Percentiles rank a stretch among this genome's conserved stretches.
Evolutionary conservation across 1,284 basidiomycete species (phyloP).

Genomic region (Meripilus lineatus): DNA sequence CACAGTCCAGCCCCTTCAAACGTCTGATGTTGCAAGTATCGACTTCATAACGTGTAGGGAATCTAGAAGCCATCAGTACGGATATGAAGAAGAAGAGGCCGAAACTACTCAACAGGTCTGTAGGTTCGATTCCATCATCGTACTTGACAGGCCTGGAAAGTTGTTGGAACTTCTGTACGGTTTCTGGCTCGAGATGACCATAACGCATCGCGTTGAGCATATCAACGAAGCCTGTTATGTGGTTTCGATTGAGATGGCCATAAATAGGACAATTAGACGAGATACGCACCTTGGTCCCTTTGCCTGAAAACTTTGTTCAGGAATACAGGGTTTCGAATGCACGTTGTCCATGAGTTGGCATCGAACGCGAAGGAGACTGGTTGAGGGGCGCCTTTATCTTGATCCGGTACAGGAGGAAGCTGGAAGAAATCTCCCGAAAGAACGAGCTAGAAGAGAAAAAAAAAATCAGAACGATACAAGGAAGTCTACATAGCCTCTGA

Average conservation of each 20-base stretch:
- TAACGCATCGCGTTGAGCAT: slow-evolving; percentile 73
- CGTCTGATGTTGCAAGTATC: slow-evolving; percentile 49
- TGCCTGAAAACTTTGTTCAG: slow-evolving; percentile 39
- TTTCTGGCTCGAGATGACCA: slow-evolving; percentile 40
- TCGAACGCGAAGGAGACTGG: slow-evolving; percentile 59
- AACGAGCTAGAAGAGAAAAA: slow-evolving; percentile 43
- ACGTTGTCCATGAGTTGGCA: slow-evolving; percentile 52
- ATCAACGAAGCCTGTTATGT: slow-evolving; percentile 47
- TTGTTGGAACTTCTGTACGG: slow-evolving; percentile 49
- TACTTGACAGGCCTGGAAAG: slow-evolving; percentile 59
- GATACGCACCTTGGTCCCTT: slow-evolving; percentile 44
- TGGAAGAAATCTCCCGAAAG: slow-evolving; percentile 77
- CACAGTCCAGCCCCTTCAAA: slow-evolving; percentile 29
- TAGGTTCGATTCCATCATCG: slow-evolving; percentile 73
- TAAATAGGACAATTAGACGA: neutral
- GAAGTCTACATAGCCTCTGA: neutral
- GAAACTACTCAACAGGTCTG: slow-evolving; percentile 58
- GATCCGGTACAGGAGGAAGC: slow-evolving; percentile 65
- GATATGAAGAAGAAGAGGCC: neutral
- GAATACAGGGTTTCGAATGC: slow-evolving; percentile 31
- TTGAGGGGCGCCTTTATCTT: slow-evolving; percentile 25
- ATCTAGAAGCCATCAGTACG: slow-evolving; percentile 33
- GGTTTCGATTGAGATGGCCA: neutral
- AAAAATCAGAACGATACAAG: slow-evolving; percentile 8
- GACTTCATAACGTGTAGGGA: slow-evolving; percentile 57